These are phyloP conservation scores for Elongisporangium prolatum DNA, from an alignment of 352 stramenopile genomes.

Conservation along the genomic window DNA sequence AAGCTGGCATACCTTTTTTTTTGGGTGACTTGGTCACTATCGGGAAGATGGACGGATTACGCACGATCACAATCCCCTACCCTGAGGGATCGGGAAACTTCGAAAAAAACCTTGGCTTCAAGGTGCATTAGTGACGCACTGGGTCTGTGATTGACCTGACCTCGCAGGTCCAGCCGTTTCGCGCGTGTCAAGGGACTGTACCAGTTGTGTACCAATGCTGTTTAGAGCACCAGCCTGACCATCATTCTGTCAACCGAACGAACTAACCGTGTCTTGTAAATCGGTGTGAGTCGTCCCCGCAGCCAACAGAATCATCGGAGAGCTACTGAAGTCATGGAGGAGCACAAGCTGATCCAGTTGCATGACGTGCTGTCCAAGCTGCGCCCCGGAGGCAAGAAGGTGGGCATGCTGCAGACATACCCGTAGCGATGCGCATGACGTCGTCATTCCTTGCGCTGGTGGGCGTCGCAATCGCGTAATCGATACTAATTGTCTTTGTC, in stretches of 20 bases:
- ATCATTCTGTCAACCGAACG: neutral
- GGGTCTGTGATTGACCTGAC: neutral
- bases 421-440: slow-evolving; percentile 1
- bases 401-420: slow-evolving; percentile 11
- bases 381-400: slow-evolving; percentile 74
- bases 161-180: neutral
- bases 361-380: slow-evolving; percentile 86
- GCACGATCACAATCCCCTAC: neutral
- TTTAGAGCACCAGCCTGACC: neutral
- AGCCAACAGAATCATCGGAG: neutral
- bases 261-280: too few relatives aligned
- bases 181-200: neutral
- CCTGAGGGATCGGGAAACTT: neutral
- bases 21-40: neutral
- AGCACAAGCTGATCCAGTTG: slow-evolving; percentile 78
- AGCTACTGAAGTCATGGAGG: slow-evolving; percentile 46
- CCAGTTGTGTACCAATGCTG: neutral
- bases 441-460: slow-evolving; percentile 10
- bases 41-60: neutral
- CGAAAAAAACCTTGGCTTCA: neutral
- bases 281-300: neutral
- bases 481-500: slow-evolving; percentile 1
- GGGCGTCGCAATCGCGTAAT: neutral
- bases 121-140: neutral
- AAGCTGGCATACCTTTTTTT: too few relatives aligned